These are phyloP conservation scores for Neophaeococcomyces mojaviensis DNA, from an alignment of 2,329 filamentous ascomycete genomes.

Conservation along the genomic window DNA sequence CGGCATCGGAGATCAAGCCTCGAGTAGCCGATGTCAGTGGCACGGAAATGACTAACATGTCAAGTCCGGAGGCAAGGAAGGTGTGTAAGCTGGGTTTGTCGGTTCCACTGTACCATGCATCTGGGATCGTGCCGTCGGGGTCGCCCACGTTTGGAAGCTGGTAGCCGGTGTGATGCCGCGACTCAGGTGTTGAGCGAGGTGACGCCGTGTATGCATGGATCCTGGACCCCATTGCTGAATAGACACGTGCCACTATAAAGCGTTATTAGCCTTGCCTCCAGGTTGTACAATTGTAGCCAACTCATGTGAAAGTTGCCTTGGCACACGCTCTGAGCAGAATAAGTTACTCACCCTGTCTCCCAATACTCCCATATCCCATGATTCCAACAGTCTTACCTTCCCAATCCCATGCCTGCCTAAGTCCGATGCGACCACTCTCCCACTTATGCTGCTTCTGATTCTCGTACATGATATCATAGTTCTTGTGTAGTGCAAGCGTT, in stretches of 20 bases:
- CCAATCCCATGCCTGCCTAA: conserved; percentile 39
- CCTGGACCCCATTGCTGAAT: conserved; percentile 60
- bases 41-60: conserved; percentile 50
- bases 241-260: conserved; percentile 50
- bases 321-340: too few species aligned
- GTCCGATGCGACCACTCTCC: conserved; percentile 30
- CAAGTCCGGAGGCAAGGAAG: conserved; percentile 50
- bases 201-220: conserved; percentile 69
- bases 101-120: conserved; percentile 50
- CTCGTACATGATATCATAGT: conserved; percentile 48
- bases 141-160: conserved; percentile 61
- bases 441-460: conserved; percentile 51
- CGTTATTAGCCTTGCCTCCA: too few species aligned
- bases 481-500: conserved; percentile 49
- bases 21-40: conserved; percentile 51
- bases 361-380: conserved; percentile 56
- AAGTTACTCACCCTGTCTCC: conserved; percentile 50
- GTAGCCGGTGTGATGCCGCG: conserved; percentile 57
- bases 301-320: too few species aligned
- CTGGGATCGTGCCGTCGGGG: conserved; percentile 47
- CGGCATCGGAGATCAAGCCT: conserved; percentile 46
- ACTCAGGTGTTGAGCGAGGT: conserved; percentile 59
- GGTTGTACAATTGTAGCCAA: too few species aligned
- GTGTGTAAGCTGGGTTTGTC: conserved; percentile 44
- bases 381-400: conserved; percentile 54